These are phyloP conservation scores for Beauveria varroae DNA, from an alignment of 2,329 filamentous ascomycete genomes.

Conservation along the genomic window DNA sequence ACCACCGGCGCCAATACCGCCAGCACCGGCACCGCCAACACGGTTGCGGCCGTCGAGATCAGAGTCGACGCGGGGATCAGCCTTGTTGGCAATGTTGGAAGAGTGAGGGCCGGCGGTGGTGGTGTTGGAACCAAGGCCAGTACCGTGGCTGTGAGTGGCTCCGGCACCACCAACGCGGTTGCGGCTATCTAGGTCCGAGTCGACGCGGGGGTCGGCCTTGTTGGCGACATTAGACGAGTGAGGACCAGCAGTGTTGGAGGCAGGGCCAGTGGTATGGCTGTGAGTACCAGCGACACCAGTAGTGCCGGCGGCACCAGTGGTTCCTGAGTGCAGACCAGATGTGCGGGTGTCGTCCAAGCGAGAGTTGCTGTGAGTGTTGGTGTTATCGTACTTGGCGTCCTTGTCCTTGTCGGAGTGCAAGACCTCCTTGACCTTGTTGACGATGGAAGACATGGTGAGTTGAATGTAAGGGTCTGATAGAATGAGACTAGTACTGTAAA, in stretches of 20 bases:
- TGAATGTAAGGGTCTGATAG: slow-evolving; percentile 6
- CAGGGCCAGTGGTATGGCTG: slow-evolving; percentile 14
- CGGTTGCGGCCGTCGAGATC: slow-evolving; percentile 34
- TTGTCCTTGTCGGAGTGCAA: slow-evolving; percentile 36
- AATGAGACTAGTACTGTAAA: too few species aligned
- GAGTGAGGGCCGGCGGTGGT: slow-evolving; percentile 32
- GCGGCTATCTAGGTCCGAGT: slow-evolving; percentile 39
- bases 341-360: slow-evolving; percentile 32
- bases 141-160: slow-evolving; percentile 12
- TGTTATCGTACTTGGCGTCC: slow-evolving; percentile 13
- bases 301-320: slow-evolving; percentile 14
- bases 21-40: background rate
- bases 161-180: slow-evolving; percentile 12
- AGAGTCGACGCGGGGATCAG: slow-evolving; percentile 44
- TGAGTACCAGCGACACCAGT: slow-evolving; percentile 4
- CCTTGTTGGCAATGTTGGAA: slow-evolving; percentile 37
- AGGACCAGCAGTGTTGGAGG: slow-evolving; percentile 25
- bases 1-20: too few species aligned
- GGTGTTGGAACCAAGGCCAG: slow-evolving; percentile 9
- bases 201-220: slow-evolving; percentile 42
- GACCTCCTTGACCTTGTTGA: slow-evolving; percentile 54
- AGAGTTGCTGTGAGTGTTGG: slow-evolving; percentile 20
- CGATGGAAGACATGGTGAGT: slow-evolving; percentile 46
- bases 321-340: slow-evolving; percentile 17
- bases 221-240: slow-evolving; percentile 38